Evolutionary conservation across 306 rosid genomes (phyloP).

Genomic region (Arachis hypogaea): DNA sequence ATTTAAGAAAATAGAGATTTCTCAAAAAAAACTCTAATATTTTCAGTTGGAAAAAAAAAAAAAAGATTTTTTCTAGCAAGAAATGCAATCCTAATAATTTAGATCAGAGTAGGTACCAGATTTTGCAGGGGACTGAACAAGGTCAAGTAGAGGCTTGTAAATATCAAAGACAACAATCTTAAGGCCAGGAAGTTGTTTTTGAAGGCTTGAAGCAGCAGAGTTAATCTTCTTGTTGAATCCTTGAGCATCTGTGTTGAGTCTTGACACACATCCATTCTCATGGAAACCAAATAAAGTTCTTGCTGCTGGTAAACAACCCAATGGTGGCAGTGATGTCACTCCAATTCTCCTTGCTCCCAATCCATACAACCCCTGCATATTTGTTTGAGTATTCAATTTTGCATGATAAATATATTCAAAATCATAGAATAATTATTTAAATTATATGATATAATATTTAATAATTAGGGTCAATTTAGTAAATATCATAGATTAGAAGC

Average conservation of each 20-base stretch:
- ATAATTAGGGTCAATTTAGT: no score
- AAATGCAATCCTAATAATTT: no score
- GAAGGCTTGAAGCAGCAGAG: constrained; percentile 67
- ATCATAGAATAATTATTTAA: no score
- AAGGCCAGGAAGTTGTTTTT: constrained; percentile 77
- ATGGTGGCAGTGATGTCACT: constrained; percentile 91
- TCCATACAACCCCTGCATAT: constrained; percentile 64
- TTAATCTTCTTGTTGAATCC: constrained; percentile 73
- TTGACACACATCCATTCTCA: constrained; percentile 68
- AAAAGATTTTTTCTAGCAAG: no score
- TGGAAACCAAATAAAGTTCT: constrained; percentile 68
- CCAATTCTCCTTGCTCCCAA: constrained; percentile 90
- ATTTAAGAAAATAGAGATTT: no score
- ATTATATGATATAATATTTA: no score
- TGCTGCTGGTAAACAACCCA: constrained; percentile 89
- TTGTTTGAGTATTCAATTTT: no score
- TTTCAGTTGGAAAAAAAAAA: no score
- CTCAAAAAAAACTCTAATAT: no score
- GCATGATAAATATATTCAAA: no score
- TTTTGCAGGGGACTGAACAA: constrained; percentile 73
- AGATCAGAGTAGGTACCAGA: constrained; percentile 50
- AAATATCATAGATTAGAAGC: no score
- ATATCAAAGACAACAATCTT: constrained; percentile 79
- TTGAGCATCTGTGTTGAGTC: constrained; percentile 74
- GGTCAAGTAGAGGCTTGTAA: constrained; percentile 73